phyloP scores from a whole-genome alignment of 371 early-diverging fungal species.

The Lichtheimia ornata region DNA sequence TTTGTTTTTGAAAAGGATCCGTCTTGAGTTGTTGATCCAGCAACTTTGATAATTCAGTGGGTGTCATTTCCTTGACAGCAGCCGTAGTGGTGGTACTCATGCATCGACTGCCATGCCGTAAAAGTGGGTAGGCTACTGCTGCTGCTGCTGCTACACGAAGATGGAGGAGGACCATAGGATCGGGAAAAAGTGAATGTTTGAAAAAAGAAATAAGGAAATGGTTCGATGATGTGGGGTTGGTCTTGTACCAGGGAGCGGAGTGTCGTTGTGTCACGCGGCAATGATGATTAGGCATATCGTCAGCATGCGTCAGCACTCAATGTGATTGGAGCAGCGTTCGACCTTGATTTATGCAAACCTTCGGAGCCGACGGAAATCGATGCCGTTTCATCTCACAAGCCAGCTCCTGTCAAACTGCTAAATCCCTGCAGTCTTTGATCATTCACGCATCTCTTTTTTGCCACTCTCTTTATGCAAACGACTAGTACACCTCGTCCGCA shows the following conservation, averaged over 20 bases:
- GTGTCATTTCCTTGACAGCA: conserved; percentile 7
- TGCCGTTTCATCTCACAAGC: no score
- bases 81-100: neutral
- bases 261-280: neutral
- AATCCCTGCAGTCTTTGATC: no score
- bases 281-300: neutral
- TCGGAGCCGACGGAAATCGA: no score
- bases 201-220: neutral
- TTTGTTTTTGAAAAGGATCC: conserved; percentile 10
- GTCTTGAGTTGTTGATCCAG: conserved; percentile 9
- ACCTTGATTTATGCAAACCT: no score
- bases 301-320: conserved; percentile 3
- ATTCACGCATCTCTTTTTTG: no score
- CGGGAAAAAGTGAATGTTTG: conserved; percentile 1
- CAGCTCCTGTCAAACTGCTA: no score
- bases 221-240: neutral
- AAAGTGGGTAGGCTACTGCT: no score
- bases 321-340: no score
- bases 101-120: neutral
- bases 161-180: no score
- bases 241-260: conserved; percentile 1
- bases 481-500: neutral
- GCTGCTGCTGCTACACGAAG: no score
- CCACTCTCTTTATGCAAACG: no score
- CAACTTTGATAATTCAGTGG: conserved; percentile 2